Percentiles rank a stretch among this genome's conserved stretches.
Conservation (phyloP, 2,329 filamentous ascomycete species). For the Diatrype stigma region DNA sequence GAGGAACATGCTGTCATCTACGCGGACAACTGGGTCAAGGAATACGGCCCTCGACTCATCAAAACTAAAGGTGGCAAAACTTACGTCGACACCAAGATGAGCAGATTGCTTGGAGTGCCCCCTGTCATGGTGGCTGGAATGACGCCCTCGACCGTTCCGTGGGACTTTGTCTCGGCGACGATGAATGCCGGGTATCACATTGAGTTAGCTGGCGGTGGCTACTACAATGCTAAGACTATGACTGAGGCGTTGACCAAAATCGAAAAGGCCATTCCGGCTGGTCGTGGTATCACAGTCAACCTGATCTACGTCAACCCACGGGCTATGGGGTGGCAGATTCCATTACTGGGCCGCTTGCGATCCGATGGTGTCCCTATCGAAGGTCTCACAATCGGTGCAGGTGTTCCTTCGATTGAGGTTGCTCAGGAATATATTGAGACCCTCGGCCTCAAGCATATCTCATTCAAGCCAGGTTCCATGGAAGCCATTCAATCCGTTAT, state of each 20-base stretch:
- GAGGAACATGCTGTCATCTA: conserved; percentile 93
- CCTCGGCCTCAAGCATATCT: conserved; percentile 85
- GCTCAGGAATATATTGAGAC: conserved; percentile 93
- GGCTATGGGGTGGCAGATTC: conserved; percentile 91
- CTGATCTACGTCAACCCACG: conserved; percentile 87
- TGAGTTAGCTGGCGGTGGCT: conserved; percentile 84
- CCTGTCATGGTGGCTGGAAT: conserved; percentile 91
- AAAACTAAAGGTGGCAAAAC: conserved; percentile 86
- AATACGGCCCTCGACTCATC: conserved; percentile 87
- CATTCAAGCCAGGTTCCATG: conserved; percentile 88
- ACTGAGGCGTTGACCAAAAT: conserved; percentile 80
- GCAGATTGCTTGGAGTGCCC: conserved; percentile 75
- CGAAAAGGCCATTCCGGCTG: conserved; percentile 75
- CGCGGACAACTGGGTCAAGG: conserved; percentile 95
- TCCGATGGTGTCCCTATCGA: conserved; percentile 87
- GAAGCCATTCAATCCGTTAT: conserved; percentile 86
- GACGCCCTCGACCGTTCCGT: conserved; percentile 84
- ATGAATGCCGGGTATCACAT: conserved; percentile 97
- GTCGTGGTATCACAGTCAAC: conserved; percentile 84
- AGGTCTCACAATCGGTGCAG: conserved; percentile 86
- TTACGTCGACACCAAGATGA: conserved; percentile 97
- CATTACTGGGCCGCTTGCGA: conserved; percentile 72
- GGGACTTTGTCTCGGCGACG: conserved; percentile 87
- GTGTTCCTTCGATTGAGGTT: conserved; percentile 89
- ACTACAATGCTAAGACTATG: conserved; percentile 80